Percentiles rank a stretch among this genome's conserved stretches.
Evolutionary conservation across 805 yeast species (phyloP).

Genomic region (Yarrowia osloensis): DNA sequence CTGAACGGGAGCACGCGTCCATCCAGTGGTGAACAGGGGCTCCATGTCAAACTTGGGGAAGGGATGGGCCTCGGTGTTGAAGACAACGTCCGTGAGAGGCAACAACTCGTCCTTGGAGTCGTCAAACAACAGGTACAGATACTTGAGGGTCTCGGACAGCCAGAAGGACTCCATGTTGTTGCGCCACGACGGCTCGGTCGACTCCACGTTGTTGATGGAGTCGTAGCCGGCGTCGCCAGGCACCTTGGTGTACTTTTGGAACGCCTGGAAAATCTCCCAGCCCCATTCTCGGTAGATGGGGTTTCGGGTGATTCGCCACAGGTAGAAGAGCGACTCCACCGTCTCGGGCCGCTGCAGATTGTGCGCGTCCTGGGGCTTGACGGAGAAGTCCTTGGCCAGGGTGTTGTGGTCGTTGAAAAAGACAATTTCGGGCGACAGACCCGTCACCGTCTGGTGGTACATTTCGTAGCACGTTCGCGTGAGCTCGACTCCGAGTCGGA

Average conservation of each 20-base stretch:
- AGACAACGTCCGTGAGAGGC: conserved; percentile 69
- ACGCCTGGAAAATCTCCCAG: conserved; percentile 75
- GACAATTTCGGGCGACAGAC: conserved; percentile 86
- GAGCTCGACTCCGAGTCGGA: conserved; percentile 69
- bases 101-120: conserved; percentile 52
- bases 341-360: conserved; percentile 93
- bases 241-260: conserved; percentile 60
- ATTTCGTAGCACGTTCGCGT: conserved; percentile 80
- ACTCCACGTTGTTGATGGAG: conserved; percentile 66
- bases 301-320: conserved; percentile 79
- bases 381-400: conserved; percentile 59
- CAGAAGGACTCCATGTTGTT: conserved; percentile 92
- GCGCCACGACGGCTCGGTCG: conserved; percentile 51
- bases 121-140: conserved; percentile 68
- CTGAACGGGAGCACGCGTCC: conserved; percentile 43
- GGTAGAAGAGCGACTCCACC: conserved; percentile 79
- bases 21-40: conserved; percentile 59
- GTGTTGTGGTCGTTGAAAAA: conserved; percentile 65
- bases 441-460: conserved; percentile 74
- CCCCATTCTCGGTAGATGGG: conserved; percentile 87
- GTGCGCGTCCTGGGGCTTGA: conserved; percentile 74
- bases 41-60: conserved; percentile 68
- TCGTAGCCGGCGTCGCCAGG: conserved; percentile 56
- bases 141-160: conserved; percentile 91
- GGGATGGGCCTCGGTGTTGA: conserved; percentile 94